Evolutionary conservation across 1,284 basidiomycete genomes (phyloP).

Genomic region (Pholiota adiposa): DNA sequence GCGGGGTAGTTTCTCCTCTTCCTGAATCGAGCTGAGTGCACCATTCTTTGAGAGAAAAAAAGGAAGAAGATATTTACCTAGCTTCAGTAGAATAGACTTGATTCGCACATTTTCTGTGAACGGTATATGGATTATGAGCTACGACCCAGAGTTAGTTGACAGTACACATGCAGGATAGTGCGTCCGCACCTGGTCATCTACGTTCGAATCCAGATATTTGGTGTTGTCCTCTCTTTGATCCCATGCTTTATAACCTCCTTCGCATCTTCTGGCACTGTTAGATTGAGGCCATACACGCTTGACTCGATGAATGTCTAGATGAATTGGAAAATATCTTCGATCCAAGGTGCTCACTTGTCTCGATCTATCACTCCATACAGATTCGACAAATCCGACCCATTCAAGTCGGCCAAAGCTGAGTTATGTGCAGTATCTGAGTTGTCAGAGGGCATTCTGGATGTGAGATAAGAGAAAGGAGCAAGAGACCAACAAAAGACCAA

Average conservation of each 20-base stretch:
- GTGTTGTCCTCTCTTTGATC: conserved; percentile 71
- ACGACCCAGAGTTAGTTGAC: not conserved
- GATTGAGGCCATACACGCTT: conserved; percentile 81
- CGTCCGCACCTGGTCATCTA: conserved; percentile 74
- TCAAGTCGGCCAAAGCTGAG: conserved; percentile 35
- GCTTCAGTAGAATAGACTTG: conserved; percentile 71
- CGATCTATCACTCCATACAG: conserved; percentile 69
- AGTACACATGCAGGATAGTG: too few species aligned
- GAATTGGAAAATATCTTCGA: conserved; percentile 18
- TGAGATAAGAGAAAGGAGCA: not conserved
- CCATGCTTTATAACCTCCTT: conserved; percentile 79
- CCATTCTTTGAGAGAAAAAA: not conserved
- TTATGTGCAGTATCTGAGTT: conserved; percentile 27
- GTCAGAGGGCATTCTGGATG: conserved; percentile 19
- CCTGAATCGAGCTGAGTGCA: conserved; percentile 43
- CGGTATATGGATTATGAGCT: conserved; percentile 82
- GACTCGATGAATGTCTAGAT: conserved; percentile 30
- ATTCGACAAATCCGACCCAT: conserved; percentile 54
- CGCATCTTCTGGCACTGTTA: conserved; percentile 76
- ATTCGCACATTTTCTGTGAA: conserved; percentile 80
- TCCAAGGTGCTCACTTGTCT: conserved; percentile 60
- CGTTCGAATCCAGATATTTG: conserved; percentile 70
- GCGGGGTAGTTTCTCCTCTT: conserved; percentile 70
- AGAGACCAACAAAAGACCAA: not conserved
- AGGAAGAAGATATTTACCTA: conserved; percentile 49